phyloP scores from a whole-genome alignment of 148 eudicot species.

The Vaccinium macrocarpon region DNA sequence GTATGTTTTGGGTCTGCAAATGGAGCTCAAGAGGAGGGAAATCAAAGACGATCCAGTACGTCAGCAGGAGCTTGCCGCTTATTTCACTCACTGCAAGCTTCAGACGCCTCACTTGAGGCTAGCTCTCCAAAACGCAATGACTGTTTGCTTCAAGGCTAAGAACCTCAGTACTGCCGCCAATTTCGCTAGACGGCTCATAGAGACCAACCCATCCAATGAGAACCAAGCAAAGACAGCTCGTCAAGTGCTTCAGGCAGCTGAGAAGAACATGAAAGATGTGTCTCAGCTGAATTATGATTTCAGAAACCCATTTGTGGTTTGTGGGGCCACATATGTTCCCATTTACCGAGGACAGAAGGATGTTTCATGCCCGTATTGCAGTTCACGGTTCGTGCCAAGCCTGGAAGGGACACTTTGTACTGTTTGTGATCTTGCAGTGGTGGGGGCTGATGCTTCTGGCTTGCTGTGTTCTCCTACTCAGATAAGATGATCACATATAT shows the following conservation, averaged over 20 bases:
- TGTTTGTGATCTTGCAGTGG: constrained; percentile 76
- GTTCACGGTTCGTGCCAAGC: constrained; percentile 66
- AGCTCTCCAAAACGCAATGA: constrained; percentile 75
- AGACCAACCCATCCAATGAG: constrained; percentile 71
- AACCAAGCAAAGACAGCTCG: constrained; percentile 71
- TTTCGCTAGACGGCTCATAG: constrained; percentile 79
- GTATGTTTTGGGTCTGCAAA: constrained; percentile 78
- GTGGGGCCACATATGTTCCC: constrained; percentile 89
- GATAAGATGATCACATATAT: constrained; percentile 43
- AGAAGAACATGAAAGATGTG: constrained; percentile 80
- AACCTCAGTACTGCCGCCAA: constrained; percentile 74
- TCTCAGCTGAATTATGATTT: constrained; percentile 80
- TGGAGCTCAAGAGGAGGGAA: constrained; percentile 85
- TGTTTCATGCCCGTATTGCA: constrained; percentile 77
- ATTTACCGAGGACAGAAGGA: constrained; percentile 85
- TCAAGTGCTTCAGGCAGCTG: constrained; percentile 77
- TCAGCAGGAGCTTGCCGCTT: constrained; percentile 92
- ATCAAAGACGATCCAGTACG: constrained; percentile 72
- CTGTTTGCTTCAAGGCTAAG: constrained; percentile 66
- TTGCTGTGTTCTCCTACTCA: constrained; percentile 86
- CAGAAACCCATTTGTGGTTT: constrained; percentile 89
- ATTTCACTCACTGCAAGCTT: constrained; percentile 90
- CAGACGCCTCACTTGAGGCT: constrained; percentile 83
- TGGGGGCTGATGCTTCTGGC: constrained; percentile 94
- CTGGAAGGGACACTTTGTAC: constrained; percentile 75